phyloP scores from a whole-genome alignment of 257 asterid genomes.

The Phtheirospermum japonicum region DNA sequence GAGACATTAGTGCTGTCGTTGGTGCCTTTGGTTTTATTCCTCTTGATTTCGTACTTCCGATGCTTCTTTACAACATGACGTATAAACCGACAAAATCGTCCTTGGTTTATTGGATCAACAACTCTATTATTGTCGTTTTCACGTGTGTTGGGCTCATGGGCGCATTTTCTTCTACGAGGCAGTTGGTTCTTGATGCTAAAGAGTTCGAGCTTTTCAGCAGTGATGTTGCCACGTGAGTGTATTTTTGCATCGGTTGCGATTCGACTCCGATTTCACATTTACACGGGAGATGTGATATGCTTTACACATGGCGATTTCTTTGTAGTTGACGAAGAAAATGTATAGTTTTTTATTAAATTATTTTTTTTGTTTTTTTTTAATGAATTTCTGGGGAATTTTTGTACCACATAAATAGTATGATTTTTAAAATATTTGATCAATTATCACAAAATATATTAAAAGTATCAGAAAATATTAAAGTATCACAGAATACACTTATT shows the following conservation, averaged over 20 bases:
- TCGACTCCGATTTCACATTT: neutral
- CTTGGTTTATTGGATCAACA: slow-evolving; percentile 56
- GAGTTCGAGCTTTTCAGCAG: slow-evolving; percentile 74
- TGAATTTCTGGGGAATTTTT: too few species aligned
- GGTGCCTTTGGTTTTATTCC: slow-evolving; percentile 99
- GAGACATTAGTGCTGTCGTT: slow-evolving; percentile 77
- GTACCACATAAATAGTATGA: too few species aligned
- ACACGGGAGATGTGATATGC: neutral
- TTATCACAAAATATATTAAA: too few species aligned
- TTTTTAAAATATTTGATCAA: too few species aligned
- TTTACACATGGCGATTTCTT: neutral
- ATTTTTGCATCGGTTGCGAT: slow-evolving; percentile 1
- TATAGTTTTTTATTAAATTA: too few species aligned
- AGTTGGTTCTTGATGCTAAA: slow-evolving; percentile 70
- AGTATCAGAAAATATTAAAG: too few species aligned
- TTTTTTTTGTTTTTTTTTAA: too few species aligned
- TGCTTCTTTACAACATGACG: slow-evolving; percentile 90
- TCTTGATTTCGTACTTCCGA: slow-evolving; percentile 85
- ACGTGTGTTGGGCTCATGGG: slow-evolving; percentile 82
- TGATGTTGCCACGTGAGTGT: slow-evolving; percentile 58
- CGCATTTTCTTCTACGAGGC: slow-evolving; percentile 70
- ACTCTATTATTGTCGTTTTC: slow-evolving; percentile 56
- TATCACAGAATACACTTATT: too few species aligned
- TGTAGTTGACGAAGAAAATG: neutral
- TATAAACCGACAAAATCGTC: slow-evolving; percentile 61